Evolutionary conservation across 768 basidiomycete species (phyloP), one percentile per base, ranked within the genome.

Genomic region (Boletus patriciae): DNA sequence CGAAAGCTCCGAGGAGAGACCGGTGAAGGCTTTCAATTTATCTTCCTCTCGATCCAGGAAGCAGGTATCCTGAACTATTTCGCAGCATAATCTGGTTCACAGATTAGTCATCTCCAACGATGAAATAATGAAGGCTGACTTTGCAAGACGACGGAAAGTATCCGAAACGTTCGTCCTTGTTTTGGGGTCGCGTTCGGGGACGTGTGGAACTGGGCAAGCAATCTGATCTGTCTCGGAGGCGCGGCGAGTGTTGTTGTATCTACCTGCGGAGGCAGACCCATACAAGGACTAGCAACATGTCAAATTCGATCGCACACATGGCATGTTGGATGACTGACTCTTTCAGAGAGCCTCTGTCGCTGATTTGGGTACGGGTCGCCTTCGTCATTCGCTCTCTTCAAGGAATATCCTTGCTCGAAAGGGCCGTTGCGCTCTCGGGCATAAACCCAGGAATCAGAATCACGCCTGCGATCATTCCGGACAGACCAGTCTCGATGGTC

Each of bases 21-120:
- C 76, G 3, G 75, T 80, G 56, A 80, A 83, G 3, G 78, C 79
- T 56, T 77, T 73, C 38, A 79, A 60, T 62, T 80, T 83, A 49
- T 74, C 71, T 57, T 77, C 79, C 60, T 81, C 81, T 54, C 68
- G 73, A 42, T 76, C 74, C 38, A 79, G 71, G 45, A 69, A 68
- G 52, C 74, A 76, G 18, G 72, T 70, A 51, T 80, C 73, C 66
- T 77, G 74, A 49, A 79, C 73, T 46, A 77, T 70, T 62, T 80
- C 70, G 45, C 74, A 77, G 27, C 80, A 79, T 27, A 82, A 61
- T 61, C 83, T 83, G 50, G 23, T 43, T 40, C 36, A 57, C 33
- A 37, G 27, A 55, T 67, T 44, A 67, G 59, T 46, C 27, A 13
- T 48, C 44, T 50, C 50, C 31, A 37, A 44, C 38, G 53, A 45